Base-by-base conservation (phyloP, 2,329 filamentous ascomycete genomes). In the Colletotrichum nymphaeae region DNA sequence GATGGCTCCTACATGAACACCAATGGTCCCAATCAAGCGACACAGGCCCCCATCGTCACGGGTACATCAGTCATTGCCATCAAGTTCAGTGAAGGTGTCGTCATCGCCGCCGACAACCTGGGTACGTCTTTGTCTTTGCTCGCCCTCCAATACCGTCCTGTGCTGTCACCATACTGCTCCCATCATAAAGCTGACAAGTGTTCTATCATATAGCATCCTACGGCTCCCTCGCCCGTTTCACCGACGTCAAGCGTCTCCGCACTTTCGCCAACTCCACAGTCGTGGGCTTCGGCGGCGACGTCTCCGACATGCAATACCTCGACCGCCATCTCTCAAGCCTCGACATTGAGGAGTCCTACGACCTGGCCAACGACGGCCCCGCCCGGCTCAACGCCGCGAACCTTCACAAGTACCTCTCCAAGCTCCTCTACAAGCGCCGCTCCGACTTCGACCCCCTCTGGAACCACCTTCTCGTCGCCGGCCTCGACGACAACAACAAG, bases 241-340 rank as follows among this genome's bases (percentile, higher is more conserved):
- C 94, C 80, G 94, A 98, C 83, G 95, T 98, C 82, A 97, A 98
- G 87, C 95, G 97, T 81, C 93, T 99, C 77, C 95, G 95, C 79
- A 90, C 92, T 78, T 98, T 98, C 85, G 94, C 95, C 85, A 89
- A 92, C 77, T 91, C 92, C 76, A 92, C 95, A 35, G 90, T 98
- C 74, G 89, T 99, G 80, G 97, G 97, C 79, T 97, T 98, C 86
- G 95, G 95, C 83, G 97, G 97, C 83, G 97, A 99, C 87, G 93
- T 99, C 79, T 97, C 94, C 76, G 97, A 99, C 88, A 98, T 99
- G 97, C 97, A 99, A 88, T 97, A 97, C 88, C 92, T 99, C 78
- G 94, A 98, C 90, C 93, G 97, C 78, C 91, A 98, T 80, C 93
- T 99, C 78, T 93, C 90, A 80, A 93, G 94, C 75, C 93, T 98